These are phyloP conservation scores for Epichloe coenophiala DNA, from an alignment of 2,329 filamentous ascomycete genomes.

Conservation along the genomic window DNA sequence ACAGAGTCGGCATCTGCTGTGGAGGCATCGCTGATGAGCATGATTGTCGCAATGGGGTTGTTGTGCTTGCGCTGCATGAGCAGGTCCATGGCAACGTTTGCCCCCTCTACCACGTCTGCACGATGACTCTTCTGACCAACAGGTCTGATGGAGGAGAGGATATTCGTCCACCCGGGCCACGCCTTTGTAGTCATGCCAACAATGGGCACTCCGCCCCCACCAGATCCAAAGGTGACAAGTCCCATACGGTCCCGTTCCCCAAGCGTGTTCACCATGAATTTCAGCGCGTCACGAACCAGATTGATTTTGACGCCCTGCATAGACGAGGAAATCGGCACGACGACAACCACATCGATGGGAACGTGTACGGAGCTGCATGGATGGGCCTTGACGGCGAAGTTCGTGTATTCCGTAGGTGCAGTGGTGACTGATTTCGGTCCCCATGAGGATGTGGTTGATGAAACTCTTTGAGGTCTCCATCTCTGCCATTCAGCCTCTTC, in stretches of 20 bases:
- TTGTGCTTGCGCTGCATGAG: conserved; percentile 95
- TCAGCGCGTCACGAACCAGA: conserved; percentile 77
- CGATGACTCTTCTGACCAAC: conserved; percentile 94
- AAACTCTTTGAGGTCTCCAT: conserved; percentile 52
- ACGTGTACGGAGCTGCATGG: conserved; percentile 56
- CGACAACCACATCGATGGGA: conserved; percentile 87
- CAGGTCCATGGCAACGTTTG: conserved; percentile 95
- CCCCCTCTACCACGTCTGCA: conserved; percentile 92
- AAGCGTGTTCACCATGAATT: conserved; percentile 79
- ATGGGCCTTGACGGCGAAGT: conserved; percentile 40
- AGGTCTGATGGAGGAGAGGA: conserved; percentile 76
- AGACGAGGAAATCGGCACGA: conserved; percentile 92
- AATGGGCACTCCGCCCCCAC: conserved; percentile 79
- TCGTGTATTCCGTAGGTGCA: conserved; percentile 84
- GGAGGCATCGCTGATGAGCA: conserved; percentile 94
- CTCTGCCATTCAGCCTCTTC: conserved; percentile 73
- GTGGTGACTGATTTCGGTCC: conserved; percentile 75
- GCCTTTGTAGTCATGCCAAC: conserved; percentile 97
- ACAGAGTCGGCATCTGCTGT: conserved; percentile 90
- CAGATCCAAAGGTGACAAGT: conserved; percentile 90
- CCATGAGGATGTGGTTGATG: conserved; percentile 72
- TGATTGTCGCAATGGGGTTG: conserved; percentile 88
- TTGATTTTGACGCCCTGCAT: conserved; percentile 99
- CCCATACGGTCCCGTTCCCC: conserved; percentile 95
- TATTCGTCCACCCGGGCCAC: conserved; percentile 82